phyloP scores from a whole-genome alignment of 352 stramenopile species.

The Elongisporangium anandrum region DNA sequence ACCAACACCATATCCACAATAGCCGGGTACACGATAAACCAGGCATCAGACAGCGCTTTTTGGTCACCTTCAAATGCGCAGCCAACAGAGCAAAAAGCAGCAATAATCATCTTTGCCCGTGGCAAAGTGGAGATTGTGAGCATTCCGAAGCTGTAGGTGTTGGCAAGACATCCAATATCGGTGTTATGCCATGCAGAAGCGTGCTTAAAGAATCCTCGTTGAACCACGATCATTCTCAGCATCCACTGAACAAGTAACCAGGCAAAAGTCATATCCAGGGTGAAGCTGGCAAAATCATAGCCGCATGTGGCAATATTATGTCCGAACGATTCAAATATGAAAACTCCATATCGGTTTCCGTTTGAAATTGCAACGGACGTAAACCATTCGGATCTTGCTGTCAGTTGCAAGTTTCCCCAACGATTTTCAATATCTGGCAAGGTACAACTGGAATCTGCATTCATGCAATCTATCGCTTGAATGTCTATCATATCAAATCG shows the following conservation, averaged over 20 bases:
- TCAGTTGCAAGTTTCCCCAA: neutral
- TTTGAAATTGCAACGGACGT: conserved; percentile 15
- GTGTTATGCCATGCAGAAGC: conserved; percentile 5
- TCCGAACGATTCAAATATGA: conserved; percentile 1
- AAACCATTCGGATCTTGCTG: conserved; percentile 1
- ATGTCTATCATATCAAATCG: conserved; percentile 3
- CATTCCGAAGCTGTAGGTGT: conserved; percentile 14
- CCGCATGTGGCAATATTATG: conserved; percentile 6
- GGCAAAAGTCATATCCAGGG: conserved; percentile 19
- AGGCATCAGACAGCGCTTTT: conserved; percentile 10
- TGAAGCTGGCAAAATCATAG: conserved; percentile 26
- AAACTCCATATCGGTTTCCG: conserved; percentile 12
- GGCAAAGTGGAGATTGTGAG: conserved; percentile 14
- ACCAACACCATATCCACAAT: conserved; percentile 15
- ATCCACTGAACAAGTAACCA: conserved; percentile 23
- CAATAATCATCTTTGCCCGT: conserved; percentile 9
- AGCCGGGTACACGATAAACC: conserved; percentile 22
- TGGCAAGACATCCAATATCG: conserved; percentile 12
- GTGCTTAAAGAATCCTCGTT: neutral
- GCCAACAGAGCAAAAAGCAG: conserved; percentile 11
- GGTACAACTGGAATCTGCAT: conserved; percentile 2
- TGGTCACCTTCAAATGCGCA: conserved; percentile 24
- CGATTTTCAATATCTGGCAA: neutral
- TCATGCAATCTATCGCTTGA: neutral
- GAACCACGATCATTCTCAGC: neutral